phyloP scores from a whole-genome alignment of 257 asterid genomes.

The Primulina tabacum region DNA sequence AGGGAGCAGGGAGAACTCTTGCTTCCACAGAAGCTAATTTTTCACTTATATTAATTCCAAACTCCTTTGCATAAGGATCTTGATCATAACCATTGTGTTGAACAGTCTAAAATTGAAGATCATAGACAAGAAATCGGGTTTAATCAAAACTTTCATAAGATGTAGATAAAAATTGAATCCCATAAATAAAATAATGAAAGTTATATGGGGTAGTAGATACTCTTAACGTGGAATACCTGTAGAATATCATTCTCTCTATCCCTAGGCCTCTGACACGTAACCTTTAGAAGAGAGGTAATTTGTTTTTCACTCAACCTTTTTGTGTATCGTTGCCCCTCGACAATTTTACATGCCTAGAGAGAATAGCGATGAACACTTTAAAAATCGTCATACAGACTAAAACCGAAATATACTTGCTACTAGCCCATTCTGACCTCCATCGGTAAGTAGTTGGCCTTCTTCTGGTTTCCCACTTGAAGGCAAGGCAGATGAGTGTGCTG shows the following conservation, averaged over 20 bases:
- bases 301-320: slow-evolving; percentile 95
- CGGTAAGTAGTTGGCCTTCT: slow-evolving; percentile 96
- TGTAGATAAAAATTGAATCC: neutral
- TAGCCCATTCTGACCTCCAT: slow-evolving; percentile 68
- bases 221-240: slow-evolving; percentile 48
- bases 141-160: slow-evolving; percentile 5
- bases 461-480: slow-evolving; percentile 99
- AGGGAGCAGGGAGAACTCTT: slow-evolving; percentile 96
- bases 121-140: slow-evolving; percentile 4
- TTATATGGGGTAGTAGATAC: neutral
- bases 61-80: slow-evolving; percentile 93
- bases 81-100: slow-evolving; percentile 81
- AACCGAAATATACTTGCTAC: neutral
- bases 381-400: neutral
- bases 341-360: slow-evolving; percentile 91
- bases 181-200: neutral
- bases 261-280: slow-evolving; percentile 98
- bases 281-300: slow-evolving; percentile 85
- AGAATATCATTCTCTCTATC: slow-evolving; percentile 85
- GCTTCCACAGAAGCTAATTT: slow-evolving; percentile 90
- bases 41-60: slow-evolving; percentile 87
- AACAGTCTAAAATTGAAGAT: slow-evolving; percentile 57
- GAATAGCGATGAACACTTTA: slow-evolving; percentile 21
- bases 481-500: slow-evolving; percentile 95
- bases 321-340: slow-evolving; percentile 97